phyloP scores from a whole-genome alignment of 768 basidiomycete genomes.

The Suillus cothurnatus region DNA sequence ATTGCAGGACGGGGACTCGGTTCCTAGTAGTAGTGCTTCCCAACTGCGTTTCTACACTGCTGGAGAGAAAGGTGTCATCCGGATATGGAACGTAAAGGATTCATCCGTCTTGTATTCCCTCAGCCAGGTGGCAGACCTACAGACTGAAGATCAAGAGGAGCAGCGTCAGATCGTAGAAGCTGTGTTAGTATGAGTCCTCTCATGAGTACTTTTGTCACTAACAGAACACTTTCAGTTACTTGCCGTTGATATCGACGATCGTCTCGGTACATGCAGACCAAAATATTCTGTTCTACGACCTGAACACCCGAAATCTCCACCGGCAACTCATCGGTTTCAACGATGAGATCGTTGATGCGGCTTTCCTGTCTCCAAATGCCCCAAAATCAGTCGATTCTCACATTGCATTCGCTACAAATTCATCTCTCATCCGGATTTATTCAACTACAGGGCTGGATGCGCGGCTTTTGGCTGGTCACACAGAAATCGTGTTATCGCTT shows the following conservation, averaged over 20 bases:
- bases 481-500: constrained; percentile 87
- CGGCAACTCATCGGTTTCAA: constrained; percentile 96
- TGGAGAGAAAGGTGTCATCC: constrained; percentile 85
- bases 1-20: constrained; percentile 50
- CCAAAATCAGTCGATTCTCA: constrained; percentile 56
- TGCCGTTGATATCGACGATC: constrained; percentile 62
- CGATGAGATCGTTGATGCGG: constrained; percentile 93
- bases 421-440: constrained; percentile 91
- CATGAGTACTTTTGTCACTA: constrained; percentile 13
- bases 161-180: constrained; percentile 83
- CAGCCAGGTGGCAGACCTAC: constrained; percentile 42
- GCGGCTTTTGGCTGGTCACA: constrained; percentile 84
- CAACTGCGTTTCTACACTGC: constrained; percentile 80
- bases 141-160: constrained; percentile 61
- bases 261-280: constrained; percentile 94
- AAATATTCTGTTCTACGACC: constrained; percentile 91
- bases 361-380: constrained; percentile 58
- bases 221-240: constrained; percentile 53
- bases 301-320: constrained; percentile 59
- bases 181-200: constrained; percentile 58
- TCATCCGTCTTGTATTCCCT: constrained; percentile 65
- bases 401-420: constrained; percentile 96
- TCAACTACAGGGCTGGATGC: constrained; percentile 76
- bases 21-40: constrained; percentile 35
- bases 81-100: constrained; percentile 79